phyloP scores from a whole-genome alignment of 148 eudicot genomes.

The Simmondsia chinensis region DNA sequence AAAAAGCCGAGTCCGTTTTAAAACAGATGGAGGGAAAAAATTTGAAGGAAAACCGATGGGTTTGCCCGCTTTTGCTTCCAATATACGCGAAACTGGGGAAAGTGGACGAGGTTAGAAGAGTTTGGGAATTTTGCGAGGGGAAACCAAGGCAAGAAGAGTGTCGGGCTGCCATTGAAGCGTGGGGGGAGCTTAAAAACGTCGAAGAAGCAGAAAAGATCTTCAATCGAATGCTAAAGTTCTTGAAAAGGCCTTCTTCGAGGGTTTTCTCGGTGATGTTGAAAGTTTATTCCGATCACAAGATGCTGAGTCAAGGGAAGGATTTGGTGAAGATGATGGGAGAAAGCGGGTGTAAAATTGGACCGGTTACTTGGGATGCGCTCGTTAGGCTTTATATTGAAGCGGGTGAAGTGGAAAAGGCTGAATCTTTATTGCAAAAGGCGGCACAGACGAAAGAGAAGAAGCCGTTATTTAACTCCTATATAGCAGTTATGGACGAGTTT shows the following conservation, averaged over 20 bases:
- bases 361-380: slow-evolving; percentile 66
- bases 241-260: slow-evolving; percentile 27
- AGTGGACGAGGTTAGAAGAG: slow-evolving; percentile 56
- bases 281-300: slow-evolving; percentile 66
- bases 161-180: slow-evolving; percentile 60
- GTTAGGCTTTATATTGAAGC: slow-evolving; percentile 67
- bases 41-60: slow-evolving; percentile 21
- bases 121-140: slow-evolving; percentile 52
- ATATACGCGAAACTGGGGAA: slow-evolving; percentile 63
- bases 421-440: slow-evolving; percentile 52
- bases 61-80: slow-evolving; percentile 34
- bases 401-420: slow-evolving; percentile 92
- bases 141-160: slow-evolving; percentile 32
- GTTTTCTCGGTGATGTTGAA: slow-evolving; percentile 40
- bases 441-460: slow-evolving; percentile 14
- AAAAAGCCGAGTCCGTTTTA: slow-evolving; percentile 55
- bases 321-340: slow-evolving; percentile 67
- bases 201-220: slow-evolving; percentile 69
- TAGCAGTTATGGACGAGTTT: slow-evolving; percentile 58
- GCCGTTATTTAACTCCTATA: slow-evolving; percentile 52
- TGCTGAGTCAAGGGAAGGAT: slow-evolving; percentile 67
- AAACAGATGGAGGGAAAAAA: slow-evolving; percentile 61
- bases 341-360: slow-evolving; percentile 50
- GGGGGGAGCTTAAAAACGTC: slow-evolving; percentile 58
- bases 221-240: slow-evolving; percentile 23